These are phyloP conservation scores for Phialophora macrospora DNA, from an alignment of 2,329 filamentous ascomycete genomes.

Conservation along the genomic window DNA sequence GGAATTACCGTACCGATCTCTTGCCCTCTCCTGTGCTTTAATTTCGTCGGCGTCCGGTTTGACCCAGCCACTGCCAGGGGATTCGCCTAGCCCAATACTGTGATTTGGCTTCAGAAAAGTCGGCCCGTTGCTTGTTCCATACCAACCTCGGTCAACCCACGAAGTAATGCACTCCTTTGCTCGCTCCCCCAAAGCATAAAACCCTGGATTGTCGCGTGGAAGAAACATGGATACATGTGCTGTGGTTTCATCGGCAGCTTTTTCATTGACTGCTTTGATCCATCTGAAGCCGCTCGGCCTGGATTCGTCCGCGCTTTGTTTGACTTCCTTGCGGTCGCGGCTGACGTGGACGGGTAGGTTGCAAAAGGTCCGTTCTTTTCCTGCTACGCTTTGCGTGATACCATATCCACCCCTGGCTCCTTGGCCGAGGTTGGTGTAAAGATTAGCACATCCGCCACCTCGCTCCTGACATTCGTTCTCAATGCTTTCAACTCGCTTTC, in stretches of 20 bases:
- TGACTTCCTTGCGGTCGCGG: conserved; percentile 36
- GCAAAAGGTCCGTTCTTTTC: conserved; percentile 81
- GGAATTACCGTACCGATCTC: conserved; percentile 23
- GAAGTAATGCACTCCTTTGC: conserved; percentile 47
- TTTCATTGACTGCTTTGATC: conserved; percentile 76
- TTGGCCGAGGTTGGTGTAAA: conserved; percentile 82
- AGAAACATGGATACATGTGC: conserved; percentile 70
- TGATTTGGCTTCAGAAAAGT: conserved; percentile 27
- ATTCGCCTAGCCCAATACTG: conserved; percentile 29
- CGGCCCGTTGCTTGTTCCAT: conserved; percentile 35
- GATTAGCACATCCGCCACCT: conserved; percentile 68
- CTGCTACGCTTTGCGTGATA: conserved; percentile 55
- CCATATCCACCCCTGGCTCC: conserved; percentile 58
- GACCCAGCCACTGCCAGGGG: conserved; percentile 35
- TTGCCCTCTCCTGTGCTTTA: conserved; percentile 33
- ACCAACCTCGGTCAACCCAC: conserved; percentile 44
- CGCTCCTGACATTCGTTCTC: conserved; percentile 57
- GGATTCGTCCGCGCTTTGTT: conserved; percentile 35
- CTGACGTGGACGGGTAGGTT: conserved; percentile 63
- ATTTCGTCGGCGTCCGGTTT: conserved; percentile 37
- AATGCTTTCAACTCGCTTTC: conserved; percentile 72
- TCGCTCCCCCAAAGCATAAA: conserved; percentile 47
- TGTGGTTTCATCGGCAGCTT: conserved; percentile 74
- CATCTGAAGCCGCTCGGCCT: conserved; percentile 59
- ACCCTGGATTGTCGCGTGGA: conserved; percentile 52